Percentiles rank a stretch among this genome's conserved stretches.
These are phyloP conservation scores for Ballota nigra DNA, from an alignment of 257 asterid genomes.

Conservation along the genomic window DNA sequence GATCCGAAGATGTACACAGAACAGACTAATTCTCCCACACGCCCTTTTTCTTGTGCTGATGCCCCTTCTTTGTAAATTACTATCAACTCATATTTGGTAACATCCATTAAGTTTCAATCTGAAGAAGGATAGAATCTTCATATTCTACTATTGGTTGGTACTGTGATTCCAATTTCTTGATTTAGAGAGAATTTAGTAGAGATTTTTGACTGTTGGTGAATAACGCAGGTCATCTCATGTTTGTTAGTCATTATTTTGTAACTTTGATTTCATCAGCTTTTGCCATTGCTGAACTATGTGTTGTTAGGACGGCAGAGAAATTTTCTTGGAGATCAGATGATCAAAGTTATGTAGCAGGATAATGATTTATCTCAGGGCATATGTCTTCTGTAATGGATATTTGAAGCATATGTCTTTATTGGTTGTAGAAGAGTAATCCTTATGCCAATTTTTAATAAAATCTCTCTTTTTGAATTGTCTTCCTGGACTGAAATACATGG, in stretches of 20 bases:
- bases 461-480: not conserved
- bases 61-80: constrained; percentile 13
- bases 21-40: constrained; percentile 11
- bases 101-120: constrained; percentile 1
- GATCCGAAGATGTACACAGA: constrained; percentile 4
- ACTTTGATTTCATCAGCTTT: not conserved
- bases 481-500: not conserved
- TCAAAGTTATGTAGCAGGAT: not conserved
- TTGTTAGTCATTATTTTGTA: not conserved
- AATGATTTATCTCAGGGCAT: not conserved
- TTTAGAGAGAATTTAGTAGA: not conserved
- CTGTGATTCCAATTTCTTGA: not conserved
- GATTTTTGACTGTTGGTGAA: not conserved
- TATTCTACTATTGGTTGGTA: not conserved
- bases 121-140: not conserved
- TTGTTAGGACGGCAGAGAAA: not conserved
- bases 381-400: not conserved
- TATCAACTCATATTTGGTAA: not conserved
- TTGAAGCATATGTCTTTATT: not conserved
- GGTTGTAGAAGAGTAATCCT: not conserved
- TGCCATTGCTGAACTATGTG: not conserved
- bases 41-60: constrained; percentile 5
- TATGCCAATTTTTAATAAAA: not conserved
- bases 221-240: not conserved
- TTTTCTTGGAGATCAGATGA: not conserved